These are phyloP conservation scores for Annulohypoxylon truncatum DNA, from an alignment of 2,329 filamentous ascomycete genomes.

Conservation along the genomic window DNA sequence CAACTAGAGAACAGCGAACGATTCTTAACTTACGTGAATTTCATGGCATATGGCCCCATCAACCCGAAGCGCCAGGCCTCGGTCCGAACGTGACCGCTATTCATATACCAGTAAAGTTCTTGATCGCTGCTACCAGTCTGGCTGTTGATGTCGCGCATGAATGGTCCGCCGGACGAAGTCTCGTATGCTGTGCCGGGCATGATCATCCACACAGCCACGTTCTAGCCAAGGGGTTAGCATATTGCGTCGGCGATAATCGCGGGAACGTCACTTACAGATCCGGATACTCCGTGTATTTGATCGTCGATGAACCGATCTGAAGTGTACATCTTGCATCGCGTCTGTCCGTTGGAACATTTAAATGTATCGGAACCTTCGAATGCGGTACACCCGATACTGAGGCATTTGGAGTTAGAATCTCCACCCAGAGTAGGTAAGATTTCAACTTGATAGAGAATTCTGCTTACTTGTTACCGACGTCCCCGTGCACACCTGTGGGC, in stretches of 20 bases:
- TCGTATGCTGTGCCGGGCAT: slow-evolving; percentile 35
- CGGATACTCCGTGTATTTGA: slow-evolving; percentile 32
- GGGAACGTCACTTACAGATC: slow-evolving; percentile 16
- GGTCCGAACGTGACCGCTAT: slow-evolving; percentile 36
- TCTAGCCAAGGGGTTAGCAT: slow-evolving; percentile 5
- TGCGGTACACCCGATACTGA: slow-evolving; percentile 30
- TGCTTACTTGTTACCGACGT: slow-evolving; percentile 30
- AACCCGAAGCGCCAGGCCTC: slow-evolving; percentile 35
- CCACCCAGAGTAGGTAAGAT: not conserved
- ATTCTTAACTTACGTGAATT: slow-evolving; percentile 24
- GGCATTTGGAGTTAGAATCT: not conserved
- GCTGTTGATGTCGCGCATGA: slow-evolving; percentile 39
- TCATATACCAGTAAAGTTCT: slow-evolving; percentile 39
- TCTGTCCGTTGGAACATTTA: slow-evolving; percentile 29
- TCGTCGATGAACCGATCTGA: slow-evolving; percentile 37
- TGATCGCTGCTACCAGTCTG: slow-evolving; percentile 32
- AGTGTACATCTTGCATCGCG: slow-evolving; percentile 38
- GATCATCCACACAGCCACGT: slow-evolving; percentile 35
- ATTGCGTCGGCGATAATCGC: not conserved
- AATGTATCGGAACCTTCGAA: slow-evolving; percentile 37
- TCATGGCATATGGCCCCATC: slow-evolving; percentile 38
- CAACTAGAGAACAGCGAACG: too few species aligned
- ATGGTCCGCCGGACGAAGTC: slow-evolving; percentile 30
- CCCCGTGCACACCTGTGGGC: slow-evolving; percentile 32
- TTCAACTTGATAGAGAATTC: not conserved